phyloP scores from a whole-genome alignment of 179 eudicot genomes.

The Silene coronaria region DNA sequence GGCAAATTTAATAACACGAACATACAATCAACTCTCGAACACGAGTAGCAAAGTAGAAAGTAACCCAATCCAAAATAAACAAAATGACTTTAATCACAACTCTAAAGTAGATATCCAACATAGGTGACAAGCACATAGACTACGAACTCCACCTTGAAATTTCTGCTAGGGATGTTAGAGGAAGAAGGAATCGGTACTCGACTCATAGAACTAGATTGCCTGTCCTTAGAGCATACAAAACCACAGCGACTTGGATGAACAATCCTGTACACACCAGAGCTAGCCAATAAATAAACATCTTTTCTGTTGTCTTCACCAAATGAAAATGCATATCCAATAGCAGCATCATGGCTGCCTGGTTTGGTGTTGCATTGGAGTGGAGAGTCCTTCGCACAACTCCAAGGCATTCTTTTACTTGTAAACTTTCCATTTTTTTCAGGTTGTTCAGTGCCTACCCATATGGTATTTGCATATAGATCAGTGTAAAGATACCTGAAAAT shows the following conservation, averaged over 20 bases:
- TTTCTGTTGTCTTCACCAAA: slow-evolving; percentile 28
- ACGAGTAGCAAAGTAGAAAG: no score
- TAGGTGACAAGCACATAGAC: background rate
- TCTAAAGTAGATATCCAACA: background rate
- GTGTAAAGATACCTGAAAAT: slow-evolving; percentile 24
- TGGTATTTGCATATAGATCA: slow-evolving; percentile 20
- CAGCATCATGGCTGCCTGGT: slow-evolving; percentile 16
- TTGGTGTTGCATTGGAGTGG: slow-evolving; percentile 17
- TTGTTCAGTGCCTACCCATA: slow-evolving; percentile 22
- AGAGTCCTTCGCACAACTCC: slow-evolving; percentile 20
- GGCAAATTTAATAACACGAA: no score
- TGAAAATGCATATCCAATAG: slow-evolving; percentile 20
- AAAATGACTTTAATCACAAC: background rate
- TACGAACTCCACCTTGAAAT: background rate
- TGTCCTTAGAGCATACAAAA: slow-evolving; percentile 14
- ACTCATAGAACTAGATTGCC: background rate
- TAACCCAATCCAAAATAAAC: no score
- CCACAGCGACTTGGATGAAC: slow-evolving; percentile 14
- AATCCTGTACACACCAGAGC: slow-evolving; percentile 24
- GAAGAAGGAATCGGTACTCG: background rate
- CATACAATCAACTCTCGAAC: no score
- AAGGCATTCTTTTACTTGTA: slow-evolving; percentile 14
- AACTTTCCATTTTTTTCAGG: slow-evolving; percentile 22
- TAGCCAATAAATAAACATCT: slow-evolving; percentile 20
- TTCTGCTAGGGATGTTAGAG: background rate